phyloP scores from a whole-genome alignment of 768 basidiomycete species.

The Nevesoporus exiguus region DNA sequence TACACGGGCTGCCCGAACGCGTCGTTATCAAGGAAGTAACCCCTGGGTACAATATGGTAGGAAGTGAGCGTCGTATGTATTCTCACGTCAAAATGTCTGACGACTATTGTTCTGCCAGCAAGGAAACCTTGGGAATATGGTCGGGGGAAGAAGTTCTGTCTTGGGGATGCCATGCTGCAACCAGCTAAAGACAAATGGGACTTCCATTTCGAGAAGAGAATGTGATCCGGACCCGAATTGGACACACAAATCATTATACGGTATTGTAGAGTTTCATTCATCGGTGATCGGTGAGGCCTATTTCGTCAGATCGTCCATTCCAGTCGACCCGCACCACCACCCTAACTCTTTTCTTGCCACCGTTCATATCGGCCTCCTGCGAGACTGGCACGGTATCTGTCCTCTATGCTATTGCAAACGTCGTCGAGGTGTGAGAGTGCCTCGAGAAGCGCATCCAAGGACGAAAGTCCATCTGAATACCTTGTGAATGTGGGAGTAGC shows the following conservation, averaged over 20 bases:
- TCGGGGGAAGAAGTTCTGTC: slow-evolving; percentile 26
- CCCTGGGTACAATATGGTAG: slow-evolving; percentile 19
- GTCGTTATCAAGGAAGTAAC: slow-evolving; percentile 11
- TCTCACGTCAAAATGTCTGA: neutral
- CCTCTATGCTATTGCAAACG: slow-evolving; percentile 68
- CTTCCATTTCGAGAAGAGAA: slow-evolving; percentile 17
- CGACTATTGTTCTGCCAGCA: slow-evolving; percentile 8
- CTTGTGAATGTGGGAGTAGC: neutral
- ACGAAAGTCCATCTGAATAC: slow-evolving; percentile 74
- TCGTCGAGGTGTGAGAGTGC: slow-evolving; percentile 78
- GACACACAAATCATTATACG: neutral
- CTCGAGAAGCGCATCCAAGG: slow-evolving; percentile 71
- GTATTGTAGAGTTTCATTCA: neutral
- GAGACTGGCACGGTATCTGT: slow-evolving; percentile 62
- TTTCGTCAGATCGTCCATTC: slow-evolving; percentile 1
- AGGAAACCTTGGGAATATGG: slow-evolving; percentile 30
- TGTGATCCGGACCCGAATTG: neutral
- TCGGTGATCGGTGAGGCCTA: neutral
- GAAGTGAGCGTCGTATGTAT: slow-evolving; percentile 8
- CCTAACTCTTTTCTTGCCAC: slow-evolving; percentile 66
- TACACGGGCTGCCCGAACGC: slow-evolving; percentile 12
- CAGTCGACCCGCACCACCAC: neutral
- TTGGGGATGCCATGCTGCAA: slow-evolving; percentile 14
- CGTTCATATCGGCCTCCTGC: slow-evolving; percentile 50
- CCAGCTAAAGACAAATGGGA: slow-evolving; percentile 28